Evolutionary conservation across 2,329 filamentous ascomycete species (phyloP).

Genomic region (Talaromyces sp.): DNA sequence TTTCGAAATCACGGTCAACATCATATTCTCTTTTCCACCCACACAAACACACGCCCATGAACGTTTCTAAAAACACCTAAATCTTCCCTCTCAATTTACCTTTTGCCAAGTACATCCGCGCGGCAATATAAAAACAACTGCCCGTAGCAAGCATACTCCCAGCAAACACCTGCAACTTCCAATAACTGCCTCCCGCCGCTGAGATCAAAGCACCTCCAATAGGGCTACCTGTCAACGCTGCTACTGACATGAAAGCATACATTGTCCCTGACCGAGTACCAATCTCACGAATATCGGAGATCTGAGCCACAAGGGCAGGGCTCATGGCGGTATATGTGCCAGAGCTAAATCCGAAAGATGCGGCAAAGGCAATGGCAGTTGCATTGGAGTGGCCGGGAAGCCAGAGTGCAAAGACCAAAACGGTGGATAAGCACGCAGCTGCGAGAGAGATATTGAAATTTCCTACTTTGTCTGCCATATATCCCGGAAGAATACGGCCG

Average conservation of each 20-base stretch:
- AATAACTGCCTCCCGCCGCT: conserved; percentile 21
- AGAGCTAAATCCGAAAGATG: conserved; percentile 62
- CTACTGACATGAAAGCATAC: conserved; percentile 22
- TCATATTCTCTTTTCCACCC: too few species aligned
- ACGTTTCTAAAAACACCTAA: neutral
- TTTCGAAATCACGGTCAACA: too few species aligned
- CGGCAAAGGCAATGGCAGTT: conserved; percentile 57
- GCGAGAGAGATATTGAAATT: conserved; percentile 50
- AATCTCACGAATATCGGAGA: conserved; percentile 25
- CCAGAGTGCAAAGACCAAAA: conserved; percentile 52
- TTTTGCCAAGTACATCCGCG: conserved; percentile 53
- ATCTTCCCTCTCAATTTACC: neutral
- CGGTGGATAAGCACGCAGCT: conserved; percentile 42
- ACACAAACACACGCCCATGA: too few species aligned
- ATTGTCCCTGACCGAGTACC: conserved; percentile 23
- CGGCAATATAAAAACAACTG: conserved; percentile 51
- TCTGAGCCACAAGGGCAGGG: conserved; percentile 61
- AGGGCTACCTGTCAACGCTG: conserved; percentile 21
- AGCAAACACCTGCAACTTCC: conserved; percentile 41
- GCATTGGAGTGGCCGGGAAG: conserved; percentile 48
- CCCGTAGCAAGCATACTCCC: conserved; percentile 58
- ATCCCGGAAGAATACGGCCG: conserved; percentile 53
- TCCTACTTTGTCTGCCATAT: conserved; percentile 51
- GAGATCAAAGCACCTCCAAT: conserved; percentile 22
- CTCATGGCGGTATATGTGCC: conserved; percentile 60